A percentile compares a stretch with the other conserved stretches of the same genome.
phyloP scores from a whole-genome alignment of 768 basidiomycete genomes.

The Suillus alpinus region DNA sequence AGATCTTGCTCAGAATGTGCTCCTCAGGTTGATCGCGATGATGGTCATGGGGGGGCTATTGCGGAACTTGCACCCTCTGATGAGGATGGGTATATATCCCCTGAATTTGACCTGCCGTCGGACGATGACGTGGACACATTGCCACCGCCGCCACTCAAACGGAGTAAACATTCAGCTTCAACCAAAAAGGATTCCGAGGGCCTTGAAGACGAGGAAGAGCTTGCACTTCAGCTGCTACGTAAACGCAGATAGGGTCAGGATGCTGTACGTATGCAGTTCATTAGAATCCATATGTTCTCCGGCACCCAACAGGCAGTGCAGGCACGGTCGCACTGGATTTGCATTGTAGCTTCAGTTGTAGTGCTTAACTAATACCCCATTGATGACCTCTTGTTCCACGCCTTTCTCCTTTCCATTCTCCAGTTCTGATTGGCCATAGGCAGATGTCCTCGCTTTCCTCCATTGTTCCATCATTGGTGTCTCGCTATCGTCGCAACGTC shows the following conservation, averaged over 20 bases:
- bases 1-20: background rate
- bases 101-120: conserved; percentile 57
- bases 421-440: conserved; percentile 50
- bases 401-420: conserved; percentile 38
- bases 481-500: conserved; percentile 34
- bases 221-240: conserved; percentile 61
- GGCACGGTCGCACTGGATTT: background rate
- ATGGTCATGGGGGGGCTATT: conserved; percentile 19
- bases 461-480: conserved; percentile 53
- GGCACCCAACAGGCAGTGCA: background rate
- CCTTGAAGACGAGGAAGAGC: conserved; percentile 56
- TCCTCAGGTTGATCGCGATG: conserved; percentile 23
- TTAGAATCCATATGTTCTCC: background rate
- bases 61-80: conserved; percentile 38
- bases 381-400: conserved; percentile 54
- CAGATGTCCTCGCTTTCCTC: conserved; percentile 47
- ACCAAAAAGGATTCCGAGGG: conserved; percentile 21
- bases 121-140: conserved; percentile 31
- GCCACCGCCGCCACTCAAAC: conserved; percentile 29
- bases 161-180: conserved; percentile 24
- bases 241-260: conserved; percentile 7
- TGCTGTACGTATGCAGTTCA: background rate
- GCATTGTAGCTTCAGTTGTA: conserved; percentile 38
- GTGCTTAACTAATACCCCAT: conserved; percentile 54
- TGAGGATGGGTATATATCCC: conserved; percentile 70